Conservation (phyloP, 495 filamentous ascomycete species). For the Tuber indicum region DNA sequence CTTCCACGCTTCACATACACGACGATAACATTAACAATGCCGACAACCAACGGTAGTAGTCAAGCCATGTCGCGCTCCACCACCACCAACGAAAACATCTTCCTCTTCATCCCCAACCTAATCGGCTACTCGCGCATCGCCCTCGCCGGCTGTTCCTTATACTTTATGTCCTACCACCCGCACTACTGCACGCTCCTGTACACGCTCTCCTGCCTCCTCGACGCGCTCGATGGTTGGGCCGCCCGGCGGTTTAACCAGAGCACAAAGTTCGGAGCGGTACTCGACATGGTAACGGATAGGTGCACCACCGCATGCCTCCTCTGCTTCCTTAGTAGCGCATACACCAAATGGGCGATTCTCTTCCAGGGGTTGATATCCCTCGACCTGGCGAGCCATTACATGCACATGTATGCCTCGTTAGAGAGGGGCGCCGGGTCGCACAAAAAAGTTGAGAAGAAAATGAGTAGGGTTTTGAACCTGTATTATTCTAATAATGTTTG, state of each 20-base stretch:
- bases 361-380: slow-evolving; percentile 89
- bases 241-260: slow-evolving; percentile 82
- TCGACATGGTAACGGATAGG: slow-evolving; percentile 96
- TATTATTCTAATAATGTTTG: slow-evolving; percentile 95
- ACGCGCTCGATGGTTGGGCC: slow-evolving; percentile 86
- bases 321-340: slow-evolving; percentile 85
- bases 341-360: slow-evolving; percentile 81
- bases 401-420: slow-evolving; percentile 75
- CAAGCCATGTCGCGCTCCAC: background rate
- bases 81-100: slow-evolving; percentile 66
- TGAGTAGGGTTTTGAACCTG: slow-evolving; percentile 76
- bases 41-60: background rate
- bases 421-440: slow-evolving; percentile 49
- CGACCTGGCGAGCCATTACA: slow-evolving; percentile 92
- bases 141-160: slow-evolving; percentile 83
- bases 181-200: slow-evolving; percentile 89
- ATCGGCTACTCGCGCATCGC: slow-evolving; percentile 89
- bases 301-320: slow-evolving; percentile 92
- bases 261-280: slow-evolving; percentile 86
- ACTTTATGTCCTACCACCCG: slow-evolving; percentile 97
- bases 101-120: slow-evolving; percentile 84
- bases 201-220: slow-evolving; percentile 82
- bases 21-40: background rate
- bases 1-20: background rate
- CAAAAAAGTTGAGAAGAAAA: slow-evolving; percentile 82